A percentile compares a stretch with the other conserved stretches of the same genome.
Evolutionary conservation across 2,329 filamentous ascomycete species (phyloP).

Genomic region (Cladosporium sp.): DNA sequence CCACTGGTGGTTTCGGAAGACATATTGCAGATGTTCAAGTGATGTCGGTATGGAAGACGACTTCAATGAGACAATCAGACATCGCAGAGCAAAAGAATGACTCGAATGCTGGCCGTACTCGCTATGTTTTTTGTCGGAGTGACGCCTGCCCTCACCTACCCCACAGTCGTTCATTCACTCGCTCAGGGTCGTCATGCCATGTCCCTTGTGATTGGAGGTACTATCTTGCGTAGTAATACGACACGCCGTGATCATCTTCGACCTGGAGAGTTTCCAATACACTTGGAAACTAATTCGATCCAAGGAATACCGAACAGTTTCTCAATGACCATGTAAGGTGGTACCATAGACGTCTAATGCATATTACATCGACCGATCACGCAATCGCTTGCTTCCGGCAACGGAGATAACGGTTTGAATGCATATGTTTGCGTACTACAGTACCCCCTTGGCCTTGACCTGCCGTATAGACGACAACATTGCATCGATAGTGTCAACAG

Average conservation of each 20-base stretch:
- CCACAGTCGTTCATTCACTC: not conserved
- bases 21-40: slow-evolving; percentile 5
- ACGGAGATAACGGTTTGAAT: not conserved
- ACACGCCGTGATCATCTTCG: not conserved
- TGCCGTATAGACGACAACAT: too few species aligned
- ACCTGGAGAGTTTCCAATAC: not conserved
- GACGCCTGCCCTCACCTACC: slow-evolving; percentile 1
- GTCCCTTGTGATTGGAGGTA: too few species aligned
- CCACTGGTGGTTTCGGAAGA: not conserved
- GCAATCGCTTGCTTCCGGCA: not conserved
- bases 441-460: too few species aligned
- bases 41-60: not conserved
- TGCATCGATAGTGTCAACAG: too few species aligned
- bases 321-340: not conserved
- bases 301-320: not conserved
- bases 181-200: not conserved
- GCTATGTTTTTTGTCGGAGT: slow-evolving; percentile 8
- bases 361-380: not conserved
- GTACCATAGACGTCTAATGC: not conserved
- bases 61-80: not conserved
- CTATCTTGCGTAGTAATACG: not conserved
- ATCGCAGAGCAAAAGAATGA: not conserved
- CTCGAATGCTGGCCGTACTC: not conserved
- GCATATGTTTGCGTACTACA: not conserved
- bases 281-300: not conserved